Evolutionary conservation across 108 stramenopile genomes (phyloP).

Genomic region (Cylindrotheca fusiformis): DNA sequence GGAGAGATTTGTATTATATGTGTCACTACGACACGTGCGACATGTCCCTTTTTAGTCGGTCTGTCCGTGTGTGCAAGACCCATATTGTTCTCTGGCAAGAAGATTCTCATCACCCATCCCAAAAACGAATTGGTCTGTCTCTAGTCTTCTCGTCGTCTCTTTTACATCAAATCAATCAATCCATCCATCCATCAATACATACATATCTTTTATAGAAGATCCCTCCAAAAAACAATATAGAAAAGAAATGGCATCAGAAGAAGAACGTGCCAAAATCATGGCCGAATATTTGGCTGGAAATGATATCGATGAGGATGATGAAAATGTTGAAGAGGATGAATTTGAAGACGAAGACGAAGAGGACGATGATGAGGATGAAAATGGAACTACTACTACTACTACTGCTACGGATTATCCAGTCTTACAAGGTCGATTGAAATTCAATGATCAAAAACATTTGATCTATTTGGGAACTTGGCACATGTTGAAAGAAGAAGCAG

Average conservation of each 20-base stretch:
- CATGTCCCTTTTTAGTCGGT: no score
- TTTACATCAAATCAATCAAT: neutral
- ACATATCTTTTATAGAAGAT: no score
- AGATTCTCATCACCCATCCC: no score
- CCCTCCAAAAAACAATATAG: no score
- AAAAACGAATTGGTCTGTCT: no score
- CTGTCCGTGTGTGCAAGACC: neutral
- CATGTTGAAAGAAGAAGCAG: neutral
- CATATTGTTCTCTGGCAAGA: no score
- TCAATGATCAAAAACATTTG: neutral
- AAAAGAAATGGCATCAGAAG: neutral
- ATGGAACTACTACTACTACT: neutral
- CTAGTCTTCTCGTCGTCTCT: no score
- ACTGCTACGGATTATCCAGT: neutral
- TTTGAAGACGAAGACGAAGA: neutral
- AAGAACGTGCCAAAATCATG: neutral
- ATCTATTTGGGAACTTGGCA: neutral
- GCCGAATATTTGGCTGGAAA: neutral
- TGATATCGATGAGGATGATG: neutral
- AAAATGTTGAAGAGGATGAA: neutral
- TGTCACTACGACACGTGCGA: no score
- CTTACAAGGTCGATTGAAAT: neutral
- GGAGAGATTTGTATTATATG: no score
- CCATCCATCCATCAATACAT: neutral
- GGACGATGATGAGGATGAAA: neutral